These are phyloP conservation scores for Cerioporus squamosus DNA, from an alignment of 1,284 basidiomycete genomes.

Conservation along the genomic window DNA sequence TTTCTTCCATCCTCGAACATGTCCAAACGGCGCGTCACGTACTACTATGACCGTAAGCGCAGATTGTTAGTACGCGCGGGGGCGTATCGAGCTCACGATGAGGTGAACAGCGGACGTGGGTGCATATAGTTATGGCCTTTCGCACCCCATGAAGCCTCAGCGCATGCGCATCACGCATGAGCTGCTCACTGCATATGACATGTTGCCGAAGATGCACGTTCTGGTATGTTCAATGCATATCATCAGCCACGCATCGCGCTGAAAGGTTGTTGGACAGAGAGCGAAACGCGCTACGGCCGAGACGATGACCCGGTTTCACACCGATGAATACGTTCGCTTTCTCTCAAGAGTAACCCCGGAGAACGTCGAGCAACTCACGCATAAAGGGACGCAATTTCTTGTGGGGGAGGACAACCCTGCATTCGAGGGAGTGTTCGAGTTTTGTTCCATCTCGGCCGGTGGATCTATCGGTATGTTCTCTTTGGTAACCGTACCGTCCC, in stretches of 20 bases:
- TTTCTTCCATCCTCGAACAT: slow-evolving; percentile 7
- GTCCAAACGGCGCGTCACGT: slow-evolving; percentile 28
- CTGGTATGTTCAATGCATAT: slow-evolving; percentile 55
- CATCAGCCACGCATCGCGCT: neutral
- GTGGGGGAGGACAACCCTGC: slow-evolving; percentile 96
- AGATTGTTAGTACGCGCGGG: accelerated
- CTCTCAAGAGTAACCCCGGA: slow-evolving; percentile 89
- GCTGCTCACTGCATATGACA: slow-evolving; percentile 87
- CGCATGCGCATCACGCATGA: slow-evolving; percentile 93
- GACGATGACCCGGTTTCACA: slow-evolving; percentile 93
- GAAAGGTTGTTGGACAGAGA: slow-evolving; percentile 47
- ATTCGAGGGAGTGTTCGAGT: slow-evolving; percentile 97
- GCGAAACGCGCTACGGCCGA: slow-evolving; percentile 83
- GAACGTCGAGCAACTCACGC: slow-evolving; percentile 83
- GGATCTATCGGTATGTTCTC: slow-evolving; percentile 77
- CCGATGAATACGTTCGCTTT: slow-evolving; percentile 97
- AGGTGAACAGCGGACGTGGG: slow-evolving; percentile 71
- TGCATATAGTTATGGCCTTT: slow-evolving; percentile 86
- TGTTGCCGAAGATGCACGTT: slow-evolving; percentile 91
- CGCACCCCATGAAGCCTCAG: slow-evolving; percentile 96
- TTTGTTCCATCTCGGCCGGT: slow-evolving; percentile 95
- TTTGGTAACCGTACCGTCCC: neutral
- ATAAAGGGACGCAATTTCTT: slow-evolving; percentile 81
- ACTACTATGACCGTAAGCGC: slow-evolving; percentile 29
- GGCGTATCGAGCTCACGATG: neutral